Evolutionary conservation across 2,329 filamentous ascomycete species (phyloP), one percentile per base, ranked within the genome.

Genomic region (Fusarium mundagurra): DNA sequence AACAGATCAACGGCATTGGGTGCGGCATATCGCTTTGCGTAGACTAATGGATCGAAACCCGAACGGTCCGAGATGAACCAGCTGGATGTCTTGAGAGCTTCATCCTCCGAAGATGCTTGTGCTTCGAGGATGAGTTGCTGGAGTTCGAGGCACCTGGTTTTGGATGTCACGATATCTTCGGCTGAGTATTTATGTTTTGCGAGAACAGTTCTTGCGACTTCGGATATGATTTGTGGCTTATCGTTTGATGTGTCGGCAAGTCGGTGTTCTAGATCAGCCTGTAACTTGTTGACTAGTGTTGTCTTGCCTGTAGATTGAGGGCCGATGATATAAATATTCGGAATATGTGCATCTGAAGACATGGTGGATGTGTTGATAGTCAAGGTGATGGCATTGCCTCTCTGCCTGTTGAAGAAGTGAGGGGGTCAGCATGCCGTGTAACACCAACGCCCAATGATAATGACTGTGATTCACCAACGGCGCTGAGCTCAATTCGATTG

Each of bases 261-360:
- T 27, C 39, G 64, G 38, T 64, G 43, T 14, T 66, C 53, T 60
- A 83, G 76, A 14, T 75, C 67, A 1, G 34, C 60, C 31, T 76
- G 74, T 5, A 86, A 76, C 3, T 79, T 79, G 43, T 81, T 78
- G 62, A 83, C 79, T 3, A 87, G 78, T 1, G 85, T 86, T 4
- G 83, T 86, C 70, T 86, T 86, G 43, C 85, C 85, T 3, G 84
- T 86, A 50, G 81, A 85, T 51, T 85, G 85, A 7, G 85, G 81
- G 6, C 85, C 85, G 36, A 85, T 78, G 43, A 86, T 82, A 75
- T 86, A 86, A 38, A 86, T 81, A 43, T 61, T 71, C 1, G 62
- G 58, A 6, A 48, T 1, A 12, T 2, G 2, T 1, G 33, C 2
- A 10, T 47, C 4, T 4, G 5, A 5, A 47, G 27, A 4, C 64